Evolutionary conservation across 306 rosid species (phyloP).

Genomic region (Sicyos baderoa): DNA sequence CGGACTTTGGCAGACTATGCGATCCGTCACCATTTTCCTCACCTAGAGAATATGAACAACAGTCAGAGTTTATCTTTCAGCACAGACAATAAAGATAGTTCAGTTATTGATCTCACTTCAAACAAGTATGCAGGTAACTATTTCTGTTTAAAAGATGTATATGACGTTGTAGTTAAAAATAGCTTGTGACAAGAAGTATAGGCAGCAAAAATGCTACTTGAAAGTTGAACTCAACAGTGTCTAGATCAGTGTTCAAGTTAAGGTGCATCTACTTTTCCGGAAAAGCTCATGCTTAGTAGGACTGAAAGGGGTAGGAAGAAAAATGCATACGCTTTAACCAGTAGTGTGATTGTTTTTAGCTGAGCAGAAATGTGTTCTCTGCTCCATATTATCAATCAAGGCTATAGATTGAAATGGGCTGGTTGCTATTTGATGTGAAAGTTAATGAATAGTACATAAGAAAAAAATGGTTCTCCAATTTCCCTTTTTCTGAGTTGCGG

Average conservation of each 20-base stretch:
- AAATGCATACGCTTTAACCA: too few species aligned
- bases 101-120: constrained; percentile 87
- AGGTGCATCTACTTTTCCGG: neutral
- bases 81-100: constrained; percentile 64
- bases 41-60: constrained; percentile 68
- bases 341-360: too few species aligned
- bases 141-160: constrained; percentile 6
- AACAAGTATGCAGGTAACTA: constrained; percentile 90
- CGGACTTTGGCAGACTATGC: constrained; percentile 80
- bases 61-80: constrained; percentile 79
- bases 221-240: neutral
- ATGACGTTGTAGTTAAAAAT: neutral
- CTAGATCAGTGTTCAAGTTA: neutral
- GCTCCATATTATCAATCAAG: neutral
- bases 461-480: neutral
- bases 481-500: neutral
- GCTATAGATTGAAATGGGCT: neutral
- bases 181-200: too few species aligned
- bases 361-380: too few species aligned
- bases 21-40: constrained; percentile 82
- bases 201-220: too few species aligned
- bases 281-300: neutral
- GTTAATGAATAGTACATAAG: neutral
- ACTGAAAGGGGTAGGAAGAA: neutral
- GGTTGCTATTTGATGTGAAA: constrained; percentile 3